Evolutionary conservation across 306 rosid genomes (phyloP), one percentile per base, ranked within the genome.

Genomic region (Vigna unguiculata): DNA sequence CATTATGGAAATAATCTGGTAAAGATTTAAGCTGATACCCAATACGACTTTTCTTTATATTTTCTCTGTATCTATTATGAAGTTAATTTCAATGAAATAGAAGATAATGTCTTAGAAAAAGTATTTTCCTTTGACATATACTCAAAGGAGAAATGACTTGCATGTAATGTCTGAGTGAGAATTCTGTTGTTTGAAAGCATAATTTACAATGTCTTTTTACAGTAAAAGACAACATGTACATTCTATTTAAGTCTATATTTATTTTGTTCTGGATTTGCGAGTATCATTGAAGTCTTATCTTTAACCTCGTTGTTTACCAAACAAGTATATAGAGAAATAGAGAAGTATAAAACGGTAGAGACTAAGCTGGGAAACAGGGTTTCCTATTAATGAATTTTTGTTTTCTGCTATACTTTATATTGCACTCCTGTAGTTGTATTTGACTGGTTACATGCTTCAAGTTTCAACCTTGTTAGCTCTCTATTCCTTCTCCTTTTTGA

Each of bases 31-130:
- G 30, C 32, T 64, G 52, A 40, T 64, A 10, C 13, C 21, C 17
- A 38, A 38, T 43, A 28, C 1, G 61, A 30, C 4, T 60, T 65
- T 54, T 41, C 28, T 24, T 1, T 57, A 14, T 72, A 38, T 32
- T 20, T 13, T 32, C 61, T 17, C 10, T 41, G 75, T 46, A 2
- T 22, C 20, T 21, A 13, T 45, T 45, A 4, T 41, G 8, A 48
- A 54, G 58, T 54, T 58, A 45, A 73, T 16, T 41, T 73, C 58
- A 25, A 58, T 43, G 58, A 43, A 24, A n/a, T 25, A 55, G 74
- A 63, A 49, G 10, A 58, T 7, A 60, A 51, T 51, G 22, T 71
- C 36, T n/a, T 63, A 21, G 48, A 3, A 17, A 55, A 47, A 32
- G 36, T 14, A 38, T 19, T 19, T 40, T 48, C 19, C 47, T 60